Evolutionary conservation across 108 stramenopile genomes (phyloP).

Genomic region (Nitzschia sp.): DNA sequence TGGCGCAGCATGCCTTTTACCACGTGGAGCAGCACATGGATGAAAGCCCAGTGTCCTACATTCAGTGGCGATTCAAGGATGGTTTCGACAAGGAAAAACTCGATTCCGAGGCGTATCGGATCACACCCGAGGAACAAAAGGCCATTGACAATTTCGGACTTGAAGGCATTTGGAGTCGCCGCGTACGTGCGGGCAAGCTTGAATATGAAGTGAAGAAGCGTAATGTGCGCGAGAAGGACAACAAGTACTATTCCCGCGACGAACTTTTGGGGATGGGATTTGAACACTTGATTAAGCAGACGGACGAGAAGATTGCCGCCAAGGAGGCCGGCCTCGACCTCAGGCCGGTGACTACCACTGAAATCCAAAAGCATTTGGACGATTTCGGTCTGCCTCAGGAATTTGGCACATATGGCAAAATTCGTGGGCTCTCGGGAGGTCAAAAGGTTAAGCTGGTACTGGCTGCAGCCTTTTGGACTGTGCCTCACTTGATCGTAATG

Average conservation of each 20-base stretch:
- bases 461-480: conserved; percentile 98
- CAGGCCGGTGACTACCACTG: conserved; percentile 85
- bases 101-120: conserved; percentile 83
- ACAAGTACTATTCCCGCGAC: conserved; percentile 87
- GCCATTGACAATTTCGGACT: conserved; percentile 88
- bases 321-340: conserved; percentile 93
- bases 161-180: conserved; percentile 94
- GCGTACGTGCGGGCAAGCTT: conserved; percentile 82
- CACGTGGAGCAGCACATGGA: conserved; percentile 96
- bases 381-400: conserved; percentile 96
- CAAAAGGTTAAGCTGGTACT: conserved; percentile 99
- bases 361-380: conserved; percentile 95
- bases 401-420: conserved; percentile 97
- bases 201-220: conserved; percentile 96
- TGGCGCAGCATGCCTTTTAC: conserved; percentile 95
- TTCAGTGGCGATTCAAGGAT: conserved; percentile 97
- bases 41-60: conserved; percentile 89
- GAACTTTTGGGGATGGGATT: conserved; percentile 86
- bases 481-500: conserved; percentile 92
- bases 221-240: conserved; percentile 89
- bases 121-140: conserved; percentile 91
- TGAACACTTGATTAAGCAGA: conserved; percentile 85
- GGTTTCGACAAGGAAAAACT: conserved; percentile 89
- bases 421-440: conserved; percentile 94
- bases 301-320: conserved; percentile 94